Conservation (phyloP, 768 basidiomycete genomes). For the Boletus rubropictus region DNA sequence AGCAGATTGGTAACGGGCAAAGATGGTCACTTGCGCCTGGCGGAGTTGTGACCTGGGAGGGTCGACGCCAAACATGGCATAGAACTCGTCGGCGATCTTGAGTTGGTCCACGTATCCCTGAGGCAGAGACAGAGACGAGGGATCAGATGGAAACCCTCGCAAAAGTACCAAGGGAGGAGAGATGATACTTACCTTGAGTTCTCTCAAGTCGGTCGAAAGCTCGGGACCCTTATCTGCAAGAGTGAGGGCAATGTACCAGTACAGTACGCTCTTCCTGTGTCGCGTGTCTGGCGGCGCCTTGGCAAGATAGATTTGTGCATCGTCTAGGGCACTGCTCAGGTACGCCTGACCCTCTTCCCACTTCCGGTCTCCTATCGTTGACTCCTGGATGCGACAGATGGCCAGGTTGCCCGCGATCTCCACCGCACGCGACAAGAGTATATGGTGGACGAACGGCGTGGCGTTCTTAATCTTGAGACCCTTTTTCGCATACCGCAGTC, state of each 20-base stretch:
- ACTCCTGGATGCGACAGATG: conserved; percentile 42
- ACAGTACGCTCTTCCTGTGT: conserved; percentile 52
- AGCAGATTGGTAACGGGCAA: conserved; percentile 41
- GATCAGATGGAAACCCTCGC: background rate
- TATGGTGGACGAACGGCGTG: conserved; percentile 51
- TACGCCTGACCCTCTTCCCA: conserved; percentile 61
- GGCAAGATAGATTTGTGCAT: conserved; percentile 49
- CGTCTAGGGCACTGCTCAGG: conserved; percentile 53
- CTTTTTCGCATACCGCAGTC: conserved; percentile 58
- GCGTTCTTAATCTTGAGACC: conserved; percentile 52
- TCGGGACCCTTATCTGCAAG: conserved; percentile 48
- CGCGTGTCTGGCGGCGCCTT: conserved; percentile 59
- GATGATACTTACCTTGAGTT: conserved; percentile 40
- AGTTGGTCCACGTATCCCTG: conserved; percentile 40
- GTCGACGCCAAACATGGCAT: conserved; percentile 38
- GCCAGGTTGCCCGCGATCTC: conserved; percentile 57
- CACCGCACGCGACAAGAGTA: conserved; percentile 56
- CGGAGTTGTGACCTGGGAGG: conserved; percentile 50
- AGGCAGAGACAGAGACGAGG: background rate
- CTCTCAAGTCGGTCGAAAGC: conserved; percentile 42
- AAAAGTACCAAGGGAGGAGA: background rate
- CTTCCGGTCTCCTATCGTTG: conserved; percentile 36
- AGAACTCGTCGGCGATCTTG: conserved; percentile 49
- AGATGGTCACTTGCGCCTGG: conserved; percentile 47
- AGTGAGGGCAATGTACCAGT: conserved; percentile 54